Evolutionary conservation across 108 stramenopile genomes (phyloP).

Genomic region (Conticribra weissflogii): DNA sequence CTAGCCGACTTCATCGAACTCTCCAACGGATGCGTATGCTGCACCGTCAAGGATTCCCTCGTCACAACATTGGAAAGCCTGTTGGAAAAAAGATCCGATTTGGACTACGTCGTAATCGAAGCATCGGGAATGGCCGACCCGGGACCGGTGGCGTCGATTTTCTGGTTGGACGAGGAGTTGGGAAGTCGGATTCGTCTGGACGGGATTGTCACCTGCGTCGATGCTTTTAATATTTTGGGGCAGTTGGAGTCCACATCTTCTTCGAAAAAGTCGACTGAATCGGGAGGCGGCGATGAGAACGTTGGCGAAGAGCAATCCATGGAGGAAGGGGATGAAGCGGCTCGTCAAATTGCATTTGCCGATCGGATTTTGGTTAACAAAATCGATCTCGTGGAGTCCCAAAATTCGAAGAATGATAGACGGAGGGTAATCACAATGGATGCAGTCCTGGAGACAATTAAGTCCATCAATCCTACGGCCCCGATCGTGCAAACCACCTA

Average conservation of each 20-base stretch:
- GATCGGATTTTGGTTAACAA: conserved; percentile 89
- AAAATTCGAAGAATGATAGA: conserved; percentile 3
- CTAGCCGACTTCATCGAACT: conserved; percentile 86
- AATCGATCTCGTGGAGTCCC: conserved; percentile 62
- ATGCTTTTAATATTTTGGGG: conserved; percentile 63
- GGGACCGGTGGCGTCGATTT: conserved; percentile 82
- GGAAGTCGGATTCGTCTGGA: conserved; percentile 78
- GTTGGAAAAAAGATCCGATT: conserved; percentile 57
- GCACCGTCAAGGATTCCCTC: conserved; percentile 90
- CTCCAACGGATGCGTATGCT: conserved; percentile 90
- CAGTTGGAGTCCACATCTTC: conserved; percentile 60
- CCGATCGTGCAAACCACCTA: conserved; percentile 69
- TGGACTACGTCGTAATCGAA: conserved; percentile 92
- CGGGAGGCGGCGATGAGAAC: conserved; percentile 8
- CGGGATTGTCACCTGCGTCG: conserved; percentile 80
- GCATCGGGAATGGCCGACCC: conserved; percentile 91
- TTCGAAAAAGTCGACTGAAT: not conserved
- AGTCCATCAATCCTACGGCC: conserved; percentile 87
- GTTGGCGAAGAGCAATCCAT: not conserved
- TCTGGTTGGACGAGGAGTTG: conserved; percentile 89
- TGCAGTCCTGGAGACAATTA: conserved; percentile 50
- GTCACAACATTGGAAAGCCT: conserved; percentile 71
- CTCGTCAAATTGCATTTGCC: conserved; percentile 89
- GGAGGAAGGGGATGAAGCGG: conserved; percentile 72
- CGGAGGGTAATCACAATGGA: conserved; percentile 9